These are phyloP conservation scores for Graphilbum fragrans DNA, from an alignment of 2,329 filamentous ascomycete genomes.

Conservation along the genomic window DNA sequence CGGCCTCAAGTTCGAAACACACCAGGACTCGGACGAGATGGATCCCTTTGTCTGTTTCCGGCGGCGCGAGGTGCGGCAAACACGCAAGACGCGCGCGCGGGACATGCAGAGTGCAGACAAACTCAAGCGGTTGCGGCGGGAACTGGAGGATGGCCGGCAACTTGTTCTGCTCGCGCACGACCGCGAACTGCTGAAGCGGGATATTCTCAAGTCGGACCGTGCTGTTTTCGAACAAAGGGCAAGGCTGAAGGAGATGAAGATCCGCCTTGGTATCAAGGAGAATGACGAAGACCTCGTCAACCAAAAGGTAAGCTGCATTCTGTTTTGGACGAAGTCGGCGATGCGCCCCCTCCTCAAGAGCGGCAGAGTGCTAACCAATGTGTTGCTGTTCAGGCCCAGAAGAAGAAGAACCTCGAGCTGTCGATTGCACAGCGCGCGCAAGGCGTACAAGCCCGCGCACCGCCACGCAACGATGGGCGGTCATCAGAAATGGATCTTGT, in stretches of 20 bases:
- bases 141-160: slow-evolving; percentile 79
- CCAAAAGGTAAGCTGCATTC: slow-evolving; percentile 54
- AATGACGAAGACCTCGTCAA: slow-evolving; percentile 93
- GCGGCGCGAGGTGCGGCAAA: slow-evolving; percentile 84
- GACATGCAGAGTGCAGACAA: slow-evolving; percentile 94
- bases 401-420: slow-evolving; percentile 53
- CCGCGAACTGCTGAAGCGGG: slow-evolving; percentile 68
- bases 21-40: slow-evolving; percentile 85
- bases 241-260: slow-evolving; percentile 77
- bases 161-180: slow-evolving; percentile 66
- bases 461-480: slow-evolving; percentile 58
- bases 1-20: slow-evolving; percentile 82
- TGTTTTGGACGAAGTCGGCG: too few relatives aligned
- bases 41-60: slow-evolving; percentile 98
- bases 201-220: slow-evolving; percentile 63
- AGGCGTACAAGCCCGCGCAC: slow-evolving; percentile 54
- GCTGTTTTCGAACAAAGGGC: slow-evolving; percentile 73
- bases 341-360: too few relatives aligned
- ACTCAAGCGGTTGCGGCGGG: slow-evolving; percentile 77
- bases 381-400: slow-evolving; percentile 52
- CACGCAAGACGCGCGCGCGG: slow-evolving; percentile 84
- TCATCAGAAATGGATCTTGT: slow-evolving; percentile 68
- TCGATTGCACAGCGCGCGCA: slow-evolving; percentile 50
- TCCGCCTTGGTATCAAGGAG: slow-evolving; percentile 76
- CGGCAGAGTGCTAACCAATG: not conserved